Evolutionary conservation across 176 grass and related monocot species (phyloP).

Genomic region (Thinopyrum elongatum): DNA sequence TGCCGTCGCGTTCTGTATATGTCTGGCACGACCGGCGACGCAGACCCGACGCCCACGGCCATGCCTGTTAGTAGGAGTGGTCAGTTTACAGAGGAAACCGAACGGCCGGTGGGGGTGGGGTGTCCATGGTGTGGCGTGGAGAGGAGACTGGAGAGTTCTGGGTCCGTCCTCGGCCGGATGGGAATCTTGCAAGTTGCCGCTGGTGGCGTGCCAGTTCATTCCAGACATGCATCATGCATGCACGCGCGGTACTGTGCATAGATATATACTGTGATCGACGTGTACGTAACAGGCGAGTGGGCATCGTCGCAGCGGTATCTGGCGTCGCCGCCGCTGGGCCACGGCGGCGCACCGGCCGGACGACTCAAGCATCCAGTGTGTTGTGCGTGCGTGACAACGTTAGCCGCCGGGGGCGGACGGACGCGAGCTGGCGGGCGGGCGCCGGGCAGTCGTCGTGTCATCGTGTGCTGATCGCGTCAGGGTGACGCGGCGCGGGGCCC

Average conservation of each 20-base stretch:
- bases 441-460: too few relatives aligned
- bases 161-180: too few relatives aligned
- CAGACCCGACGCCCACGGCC: not conserved
- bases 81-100: not conserved
- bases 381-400: too few relatives aligned
- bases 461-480: not conserved
- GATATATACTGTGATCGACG: too few relatives aligned
- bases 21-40: not conserved
- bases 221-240: not conserved
- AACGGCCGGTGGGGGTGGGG: too few relatives aligned
- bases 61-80: not conserved
- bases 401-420: not conserved
- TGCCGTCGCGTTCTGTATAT: not conserved
- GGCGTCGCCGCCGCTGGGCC: too few relatives aligned
- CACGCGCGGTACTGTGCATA: too few relatives aligned
- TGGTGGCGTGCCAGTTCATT: not conserved
- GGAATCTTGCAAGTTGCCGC: not conserved
- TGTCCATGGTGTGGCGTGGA: too few relatives aligned
- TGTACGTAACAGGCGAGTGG: not conserved
- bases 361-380: too few relatives aligned
- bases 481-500: not conserved
- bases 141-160: too few relatives aligned
- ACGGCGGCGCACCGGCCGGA: too few relatives aligned
- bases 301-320: not conserved
- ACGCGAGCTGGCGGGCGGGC: not conserved